Evolutionary conservation across 257 asterid species (phyloP).

Genomic region (Jasminum sambac): DNA sequence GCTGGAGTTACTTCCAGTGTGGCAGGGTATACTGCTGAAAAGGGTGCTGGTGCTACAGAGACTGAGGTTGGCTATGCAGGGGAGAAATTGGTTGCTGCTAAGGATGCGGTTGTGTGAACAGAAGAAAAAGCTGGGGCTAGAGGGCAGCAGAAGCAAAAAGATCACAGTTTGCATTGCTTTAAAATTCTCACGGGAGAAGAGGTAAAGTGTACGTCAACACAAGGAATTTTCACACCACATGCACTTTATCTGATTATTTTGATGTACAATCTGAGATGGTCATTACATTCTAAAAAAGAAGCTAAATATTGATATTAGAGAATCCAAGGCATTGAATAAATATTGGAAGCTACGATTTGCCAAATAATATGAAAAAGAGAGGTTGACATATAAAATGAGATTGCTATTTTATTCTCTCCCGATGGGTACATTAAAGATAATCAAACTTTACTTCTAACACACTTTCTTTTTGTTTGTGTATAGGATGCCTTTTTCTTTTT

Average conservation of each 20-base stretch:
- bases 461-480: no score
- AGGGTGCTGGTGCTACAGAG: conserved; percentile 65
- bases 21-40: conserved; percentile 53
- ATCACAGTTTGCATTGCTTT: conserved; percentile 5
- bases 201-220: conserved; percentile 10
- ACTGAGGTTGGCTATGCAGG: conserved; percentile 41
- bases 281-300: no score
- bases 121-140: conserved; percentile 67
- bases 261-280: neutral
- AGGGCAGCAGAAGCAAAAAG: conserved; percentile 33
- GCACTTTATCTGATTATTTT: neutral
- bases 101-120: conserved; percentile 51
- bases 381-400: no score
- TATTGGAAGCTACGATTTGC: no score
- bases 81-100: conserved; percentile 56
- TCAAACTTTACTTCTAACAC: no score
- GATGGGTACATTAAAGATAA: no score
- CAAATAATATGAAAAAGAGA: no score
- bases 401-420: no score
- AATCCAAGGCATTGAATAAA: no score
- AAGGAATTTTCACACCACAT: neutral
- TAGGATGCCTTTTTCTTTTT: no score
- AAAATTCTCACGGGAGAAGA: conserved; percentile 16
- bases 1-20: conserved; percentile 51
- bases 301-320: no score